These are phyloP conservation scores for Candida sojae DNA, from an alignment of 1,139 yeast species.

Conservation along the genomic window DNA sequence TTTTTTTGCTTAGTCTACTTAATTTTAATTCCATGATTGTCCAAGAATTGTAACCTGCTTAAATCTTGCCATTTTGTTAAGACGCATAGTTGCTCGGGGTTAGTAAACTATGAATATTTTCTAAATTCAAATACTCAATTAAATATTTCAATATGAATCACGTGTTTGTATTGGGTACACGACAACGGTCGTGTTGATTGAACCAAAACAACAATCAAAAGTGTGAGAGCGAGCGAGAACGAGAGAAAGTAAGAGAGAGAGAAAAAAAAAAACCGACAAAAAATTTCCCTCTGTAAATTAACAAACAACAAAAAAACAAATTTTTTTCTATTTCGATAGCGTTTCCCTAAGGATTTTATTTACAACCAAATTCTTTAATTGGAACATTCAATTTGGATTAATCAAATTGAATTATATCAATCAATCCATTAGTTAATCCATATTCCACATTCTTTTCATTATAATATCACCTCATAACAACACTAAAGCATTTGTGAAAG, in stretches of 20 bases:
- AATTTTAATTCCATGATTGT: no score
- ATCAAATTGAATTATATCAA: background rate
- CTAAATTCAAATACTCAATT: background rate
- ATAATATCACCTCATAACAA: background rate
- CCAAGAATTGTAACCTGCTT: no score
- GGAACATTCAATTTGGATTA: background rate
- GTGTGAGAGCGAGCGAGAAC: constrained; percentile 2
- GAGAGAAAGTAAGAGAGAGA: constrained; percentile 2
- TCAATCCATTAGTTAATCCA: background rate
- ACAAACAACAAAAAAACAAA: background rate
- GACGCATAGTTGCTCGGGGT: background rate
- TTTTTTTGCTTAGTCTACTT: no score
- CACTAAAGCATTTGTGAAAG: background rate
- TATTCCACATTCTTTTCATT: constrained; percentile 1
- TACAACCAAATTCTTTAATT: background rate
- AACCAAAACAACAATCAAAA: background rate
- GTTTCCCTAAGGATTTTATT: background rate
- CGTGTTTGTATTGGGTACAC: background rate
- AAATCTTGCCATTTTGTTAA: no score
- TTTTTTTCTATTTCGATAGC: constrained; percentile 1
- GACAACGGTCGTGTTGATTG: background rate
- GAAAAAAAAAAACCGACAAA: constrained; percentile 3
- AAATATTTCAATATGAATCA: background rate
- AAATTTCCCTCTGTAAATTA: background rate
- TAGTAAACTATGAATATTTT: background rate